These are phyloP conservation scores for Posidonia oceanica DNA, from an alignment of 116 monocot genomes.

Conservation along the genomic window DNA sequence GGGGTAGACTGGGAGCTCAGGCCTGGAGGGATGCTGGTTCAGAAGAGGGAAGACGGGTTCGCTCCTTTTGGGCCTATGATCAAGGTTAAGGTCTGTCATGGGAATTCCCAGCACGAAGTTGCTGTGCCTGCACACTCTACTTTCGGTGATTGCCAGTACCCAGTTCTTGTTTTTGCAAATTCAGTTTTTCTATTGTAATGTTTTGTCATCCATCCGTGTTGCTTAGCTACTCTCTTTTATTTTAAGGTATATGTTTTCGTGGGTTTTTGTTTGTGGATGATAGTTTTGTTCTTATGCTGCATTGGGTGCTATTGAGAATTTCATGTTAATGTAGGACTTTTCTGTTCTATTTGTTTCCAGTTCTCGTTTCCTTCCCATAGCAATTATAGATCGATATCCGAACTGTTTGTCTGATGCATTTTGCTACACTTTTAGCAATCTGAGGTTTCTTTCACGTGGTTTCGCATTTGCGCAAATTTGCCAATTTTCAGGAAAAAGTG, in stretches of 20 bases:
- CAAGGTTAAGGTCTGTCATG: conserved; percentile 37
- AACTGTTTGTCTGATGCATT: no score
- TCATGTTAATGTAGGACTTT: background rate
- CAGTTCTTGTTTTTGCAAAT: background rate
- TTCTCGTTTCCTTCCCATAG: no score
- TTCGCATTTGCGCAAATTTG: no score
- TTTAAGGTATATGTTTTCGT: no score
- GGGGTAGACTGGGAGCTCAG: conserved; percentile 16
- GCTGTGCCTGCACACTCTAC: conserved; percentile 39
- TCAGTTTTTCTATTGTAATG: no score
- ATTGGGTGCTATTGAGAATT: background rate
- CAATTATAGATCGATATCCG: no score
- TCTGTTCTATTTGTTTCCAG: background rate
- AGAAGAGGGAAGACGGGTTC: conserved; percentile 36
- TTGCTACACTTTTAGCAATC: no score
- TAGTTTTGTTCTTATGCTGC: background rate
- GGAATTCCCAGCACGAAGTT: conserved; percentile 29
- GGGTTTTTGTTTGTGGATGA: no score
- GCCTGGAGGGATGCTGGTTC: conserved; percentile 39
- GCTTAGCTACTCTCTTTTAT: background rate
- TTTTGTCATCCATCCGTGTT: no score
- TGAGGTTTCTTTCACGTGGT: no score
- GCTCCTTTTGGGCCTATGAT: conserved; percentile 14
- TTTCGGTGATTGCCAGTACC: conserved; percentile 26
- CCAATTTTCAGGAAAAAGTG: no score